Evolutionary conservation across 331 rosid genomes (phyloP).

Genomic region (Malus hybrid): DNA sequence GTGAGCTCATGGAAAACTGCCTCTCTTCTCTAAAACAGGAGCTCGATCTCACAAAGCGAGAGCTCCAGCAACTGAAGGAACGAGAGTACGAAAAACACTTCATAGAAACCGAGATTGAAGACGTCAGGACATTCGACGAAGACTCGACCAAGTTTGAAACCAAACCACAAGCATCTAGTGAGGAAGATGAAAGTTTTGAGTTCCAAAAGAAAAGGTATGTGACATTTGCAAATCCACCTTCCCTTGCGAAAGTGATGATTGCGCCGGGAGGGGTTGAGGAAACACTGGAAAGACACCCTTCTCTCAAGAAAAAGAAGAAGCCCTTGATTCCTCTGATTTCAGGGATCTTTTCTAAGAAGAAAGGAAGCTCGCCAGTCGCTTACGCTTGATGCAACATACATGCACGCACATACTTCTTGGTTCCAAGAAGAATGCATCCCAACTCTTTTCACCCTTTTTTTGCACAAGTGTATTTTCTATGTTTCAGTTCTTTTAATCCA

Average conservation of each 20-base stretch:
- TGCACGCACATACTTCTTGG: neutral
- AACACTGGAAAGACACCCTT: slow-evolving; percentile 71
- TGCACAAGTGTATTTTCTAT: neutral
- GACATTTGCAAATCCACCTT: slow-evolving; percentile 74
- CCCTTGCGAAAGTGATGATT: slow-evolving; percentile 30
- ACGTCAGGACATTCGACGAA: slow-evolving; percentile 47
- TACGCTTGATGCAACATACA: slow-evolving; percentile 4
- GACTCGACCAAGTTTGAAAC: slow-evolving; percentile 33
- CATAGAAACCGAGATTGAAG: slow-evolving; percentile 37
- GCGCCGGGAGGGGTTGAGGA: slow-evolving; percentile 56
- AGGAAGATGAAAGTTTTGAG: slow-evolving; percentile 33
- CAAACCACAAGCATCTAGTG: slow-evolving; percentile 23
- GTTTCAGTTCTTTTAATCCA: neutral
- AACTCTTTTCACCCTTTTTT: neutral
- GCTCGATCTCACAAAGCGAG: slow-evolving; percentile 60
- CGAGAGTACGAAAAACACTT: slow-evolving; percentile 28
- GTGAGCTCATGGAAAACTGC: slow-evolving; percentile 67
- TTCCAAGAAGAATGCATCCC: neutral
- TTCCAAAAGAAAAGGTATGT: slow-evolving; percentile 88
- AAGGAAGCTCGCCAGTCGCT: slow-evolving; percentile 30
- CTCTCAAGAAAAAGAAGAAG: slow-evolving; percentile 74
- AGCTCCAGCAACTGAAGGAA: slow-evolving; percentile 49
- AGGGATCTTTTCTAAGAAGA: slow-evolving; percentile 69
- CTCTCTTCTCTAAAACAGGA: slow-evolving; percentile 68
- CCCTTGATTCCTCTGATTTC: slow-evolving; percentile 67